Conservation (phyloP, 768 basidiomycete species). For the Lactarius indigo region DNA sequence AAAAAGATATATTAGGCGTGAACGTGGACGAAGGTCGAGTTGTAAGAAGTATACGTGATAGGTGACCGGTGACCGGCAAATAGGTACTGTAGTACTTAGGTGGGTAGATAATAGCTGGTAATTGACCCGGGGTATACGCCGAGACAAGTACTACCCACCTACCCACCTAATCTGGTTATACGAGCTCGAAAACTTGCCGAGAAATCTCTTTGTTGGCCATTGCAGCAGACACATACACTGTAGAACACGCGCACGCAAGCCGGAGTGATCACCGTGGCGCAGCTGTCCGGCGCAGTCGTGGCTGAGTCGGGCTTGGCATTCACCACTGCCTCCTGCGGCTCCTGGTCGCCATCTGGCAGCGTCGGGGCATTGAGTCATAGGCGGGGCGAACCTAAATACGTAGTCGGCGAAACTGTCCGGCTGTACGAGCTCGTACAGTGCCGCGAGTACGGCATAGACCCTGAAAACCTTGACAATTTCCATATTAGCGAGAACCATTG, state of each 20-base stretch:
- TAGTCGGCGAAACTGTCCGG: slow-evolving; percentile 51
- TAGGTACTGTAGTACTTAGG: no score
- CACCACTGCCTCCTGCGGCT: background rate
- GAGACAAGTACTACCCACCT: no score
- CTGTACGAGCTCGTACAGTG: slow-evolving; percentile 53
- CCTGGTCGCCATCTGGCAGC: slow-evolving; percentile 37
- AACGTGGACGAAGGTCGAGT: no score
- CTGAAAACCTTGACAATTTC: slow-evolving; percentile 48
- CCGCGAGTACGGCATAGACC: slow-evolving; percentile 54
- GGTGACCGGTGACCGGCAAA: no score
- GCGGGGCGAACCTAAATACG: slow-evolving; percentile 57
- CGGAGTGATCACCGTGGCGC: slow-evolving; percentile 37
- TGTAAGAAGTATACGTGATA: no score
- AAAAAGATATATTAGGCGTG: no score
- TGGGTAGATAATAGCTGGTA: no score
- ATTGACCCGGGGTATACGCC: background rate
- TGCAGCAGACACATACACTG: slow-evolving; percentile 34
- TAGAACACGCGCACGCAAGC: slow-evolving; percentile 35
- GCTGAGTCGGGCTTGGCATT: slow-evolving; percentile 2
- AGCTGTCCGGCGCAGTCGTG: slow-evolving; percentile 40
- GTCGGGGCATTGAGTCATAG: slow-evolving; percentile 43
- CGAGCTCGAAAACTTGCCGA: slow-evolving; percentile 48
- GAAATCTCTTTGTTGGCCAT: slow-evolving; percentile 40
- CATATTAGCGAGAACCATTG: slow-evolving; percentile 53
- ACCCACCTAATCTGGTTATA: slow-evolving; percentile 30